Evolutionary conservation across 2,329 filamentous ascomycete genomes (phyloP), one percentile per base, ranked within the genome.

Genomic region (Aspergillus clavatus): DNA sequence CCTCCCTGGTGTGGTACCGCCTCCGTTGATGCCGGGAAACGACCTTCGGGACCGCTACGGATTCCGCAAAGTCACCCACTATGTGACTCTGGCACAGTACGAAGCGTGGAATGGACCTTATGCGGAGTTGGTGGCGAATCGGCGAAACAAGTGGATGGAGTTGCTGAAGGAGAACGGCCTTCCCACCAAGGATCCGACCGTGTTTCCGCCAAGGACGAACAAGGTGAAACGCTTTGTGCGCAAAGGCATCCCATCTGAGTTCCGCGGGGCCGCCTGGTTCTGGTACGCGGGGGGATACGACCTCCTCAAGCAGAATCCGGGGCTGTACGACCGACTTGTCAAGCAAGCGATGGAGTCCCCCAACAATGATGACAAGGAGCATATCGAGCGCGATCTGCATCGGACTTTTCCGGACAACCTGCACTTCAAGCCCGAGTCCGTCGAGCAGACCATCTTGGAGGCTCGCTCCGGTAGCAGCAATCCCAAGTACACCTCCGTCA

Each of bases 261-360:
- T 89, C 82, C 82, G 91, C 59, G 91, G 91, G n/a, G 86, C 87
- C 5, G 91, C 91, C 37, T 97, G 91, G 91, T 97, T 95, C 67
- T 96, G 87, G 71, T 97, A 96, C 63, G 89, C 89, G 8, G 89
- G 89, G 16, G 91, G 91, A 1, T 89, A 89, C 19, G 82, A 83
- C 37, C 85, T 89, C 53, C 67, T 95, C 48, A 79, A 82, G 41
- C 84, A 87, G 59, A 80, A 94, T 56, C 78, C 82, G 4, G 87
- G 87, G 1, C 72, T 91, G 12, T 97, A 96, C 63, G 78, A 82
- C 42, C 76, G 82, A 42, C 72, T 94, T 29, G 73, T 93, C 24
- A 72, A 78, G 44, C 75, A 80, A 49, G 81, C 87, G 26, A 84
- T 86, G 59, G 74, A 80, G 12, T 71, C 73, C 44, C 72, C 84